Base-by-base conservation (phyloP, 805 yeast genomes). In the Myxozyma geophila region DNA sequence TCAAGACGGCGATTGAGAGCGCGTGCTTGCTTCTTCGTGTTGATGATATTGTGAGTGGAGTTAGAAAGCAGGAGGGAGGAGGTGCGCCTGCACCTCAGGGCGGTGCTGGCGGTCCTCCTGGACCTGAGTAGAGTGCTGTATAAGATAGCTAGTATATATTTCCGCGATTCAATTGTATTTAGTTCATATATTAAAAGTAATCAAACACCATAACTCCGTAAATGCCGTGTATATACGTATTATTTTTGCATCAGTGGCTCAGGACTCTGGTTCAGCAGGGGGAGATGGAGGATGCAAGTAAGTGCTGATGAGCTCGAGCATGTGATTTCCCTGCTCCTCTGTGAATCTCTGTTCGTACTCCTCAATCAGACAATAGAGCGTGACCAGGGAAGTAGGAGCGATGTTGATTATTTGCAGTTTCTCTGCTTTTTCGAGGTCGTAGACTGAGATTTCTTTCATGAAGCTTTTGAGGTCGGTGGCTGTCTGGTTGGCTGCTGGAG, bases 21-120 rank as follows among this genome's bases (percentile, higher is more conserved):
- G 98, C 99, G 15, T 89, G 97, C 76, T 81, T 95, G 80, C 81
- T 95, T 73, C 82, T 95, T 75, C 88, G 99, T 74, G 99, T 95
- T 54, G 99, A 95, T 77, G 99, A 95, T 76, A 95, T 95, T 70
- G 99, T 95, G 49, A 88, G 96, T 76, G 99, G 98, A 70, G 96
- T 92, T 36, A 87, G 97, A 72, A 87, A 78, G 71, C 72, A 65
- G 47, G 66, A 61, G 23, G 69, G 59, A 21, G 47, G 60, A 19
- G 48, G 59, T 17, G 28, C 49, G 9, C n/a, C 55, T 4, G 62
- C 56, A 7, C 51, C 55, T 6, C 51, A 40, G 19, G 50, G 60
- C 28, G 54, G 54, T 9, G 39, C 60, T 15, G 54, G 40, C 33
- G 60, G 60, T 8, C 60, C 60, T 17, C 52, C 60, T 15, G 52